Evolutionary conservation across 202 grass and related monocot genomes (phyloP), one percentile per base, ranked within the genome.

Genomic region (Bolboschoenoplectus hybrid): DNA sequence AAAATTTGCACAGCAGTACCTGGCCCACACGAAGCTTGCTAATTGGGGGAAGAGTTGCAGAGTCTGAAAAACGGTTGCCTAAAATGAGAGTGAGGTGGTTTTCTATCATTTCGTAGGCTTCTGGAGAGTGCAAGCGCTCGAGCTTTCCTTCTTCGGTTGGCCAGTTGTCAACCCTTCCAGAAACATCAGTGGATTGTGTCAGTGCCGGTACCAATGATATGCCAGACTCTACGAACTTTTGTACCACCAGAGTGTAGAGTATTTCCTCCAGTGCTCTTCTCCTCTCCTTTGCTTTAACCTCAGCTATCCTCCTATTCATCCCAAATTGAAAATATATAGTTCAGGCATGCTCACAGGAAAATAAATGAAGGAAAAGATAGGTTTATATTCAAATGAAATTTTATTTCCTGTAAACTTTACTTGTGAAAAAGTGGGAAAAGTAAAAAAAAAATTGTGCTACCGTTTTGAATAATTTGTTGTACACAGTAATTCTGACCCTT

Each of bases 81-180:
- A 99, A 78, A 81, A 99, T 97, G 77, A 99, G 97, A 82, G 91
- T 7, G 9, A 98, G 89, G 45, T 98, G 93, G 56, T 98, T 98
- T 90, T 98, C 91, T 6, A 98, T 98, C 97, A 98, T 96, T 81
- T 98, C 97, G 88, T 92, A 92, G 17, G 97, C 93, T 84, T 96
- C 93, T 0, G 62, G 35, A 11, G 97, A 98, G 62, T 98, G 97
- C 60, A 98, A 53, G 51, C 49, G 80, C 86, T 91, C 88, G 36
- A 99, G 88, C 80, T 90, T 96, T 80, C 86, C 89, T 72, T 92
- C 92, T 71, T 89, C 75, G n/a, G 85, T 39, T 64, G 76, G 65
- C 92, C 90, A 99, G 32, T 88, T 92, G 64, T 92, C 89, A 52
- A 93, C 71, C 70, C 65, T 90, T 86, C 85, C 88, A 53, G 90